These are phyloP conservation scores for Colletotrichum spaethianum DNA, from an alignment of 2,329 filamentous ascomycete species.

Conservation along the genomic window DNA sequence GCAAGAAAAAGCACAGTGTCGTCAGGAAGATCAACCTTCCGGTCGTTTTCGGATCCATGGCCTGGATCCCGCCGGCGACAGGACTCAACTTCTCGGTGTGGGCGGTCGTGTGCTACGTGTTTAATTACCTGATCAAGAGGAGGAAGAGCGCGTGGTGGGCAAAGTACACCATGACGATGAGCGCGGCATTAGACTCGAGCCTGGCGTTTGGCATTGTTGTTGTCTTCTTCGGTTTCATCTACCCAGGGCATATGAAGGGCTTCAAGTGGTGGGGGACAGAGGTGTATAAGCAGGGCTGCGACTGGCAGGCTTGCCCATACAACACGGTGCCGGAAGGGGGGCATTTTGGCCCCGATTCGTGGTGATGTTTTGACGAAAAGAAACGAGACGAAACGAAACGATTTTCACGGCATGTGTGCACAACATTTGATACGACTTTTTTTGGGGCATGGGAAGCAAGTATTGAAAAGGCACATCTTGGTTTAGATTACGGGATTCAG, in stretches of 20 bases:
- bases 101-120: conserved; percentile 87
- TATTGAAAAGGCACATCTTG: conserved; percentile 15
- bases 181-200: conserved; percentile 85
- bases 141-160: conserved; percentile 85
- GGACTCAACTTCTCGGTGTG: conserved; percentile 92
- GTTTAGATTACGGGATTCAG: neutral
- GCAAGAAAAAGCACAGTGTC: conserved; percentile 71
- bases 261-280: conserved; percentile 94
- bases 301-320: conserved; percentile 86
- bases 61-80: conserved; percentile 89
- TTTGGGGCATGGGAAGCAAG: conserved; percentile 29
- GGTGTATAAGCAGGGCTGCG: conserved; percentile 86
- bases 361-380: conserved; percentile 56
- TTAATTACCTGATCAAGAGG: conserved; percentile 83
- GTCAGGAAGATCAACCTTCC: conserved; percentile 85
- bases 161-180: conserved; percentile 92
- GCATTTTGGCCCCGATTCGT: conserved; percentile 75
- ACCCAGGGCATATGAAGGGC: conserved; percentile 79
- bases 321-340: conserved; percentile 73
- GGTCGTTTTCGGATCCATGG: conserved; percentile 85
- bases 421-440: neutral
- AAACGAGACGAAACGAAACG: conserved; percentile 25
- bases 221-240: conserved; percentile 90
- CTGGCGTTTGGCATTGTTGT: conserved; percentile 86
- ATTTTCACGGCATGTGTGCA: neutral